Conservation (phyloP, 2,329 filamentous ascomycete genomes). For the Pseudogymnoascus sp. region DNA sequence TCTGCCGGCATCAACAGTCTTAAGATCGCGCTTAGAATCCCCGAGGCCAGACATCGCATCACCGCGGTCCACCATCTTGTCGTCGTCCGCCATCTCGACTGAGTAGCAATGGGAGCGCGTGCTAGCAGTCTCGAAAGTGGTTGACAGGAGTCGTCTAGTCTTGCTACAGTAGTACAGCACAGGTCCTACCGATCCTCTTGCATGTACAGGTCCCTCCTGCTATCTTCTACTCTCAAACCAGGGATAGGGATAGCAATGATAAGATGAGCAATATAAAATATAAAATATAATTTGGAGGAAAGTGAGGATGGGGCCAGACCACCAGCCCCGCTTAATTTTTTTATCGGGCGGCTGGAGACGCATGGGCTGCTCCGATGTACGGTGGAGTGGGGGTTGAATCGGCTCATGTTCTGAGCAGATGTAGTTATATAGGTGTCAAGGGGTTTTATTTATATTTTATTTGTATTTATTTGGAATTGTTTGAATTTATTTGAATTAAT, state of each 20-base stretch:
- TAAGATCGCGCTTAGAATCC: neutral
- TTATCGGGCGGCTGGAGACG: neutral
- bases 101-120: constrained; percentile 27
- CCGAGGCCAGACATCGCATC: neutral
- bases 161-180: neutral
- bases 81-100: constrained; percentile 23
- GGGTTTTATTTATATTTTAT: neutral
- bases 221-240: neutral
- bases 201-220: neutral
- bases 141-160: neutral
- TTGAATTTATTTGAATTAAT: neutral
- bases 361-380: neutral
- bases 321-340: neutral
- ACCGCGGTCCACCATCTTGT: neutral
- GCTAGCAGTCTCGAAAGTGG: constrained; percentile 20
- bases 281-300: neutral
- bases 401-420: neutral
- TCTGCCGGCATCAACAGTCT: constrained; percentile 9
- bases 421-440: neutral
- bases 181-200: neutral
- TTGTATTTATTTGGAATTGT: neutral
- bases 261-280: neutral
- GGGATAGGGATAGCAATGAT: neutral
- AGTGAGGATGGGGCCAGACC: neutral
- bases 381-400: neutral